These are phyloP conservation scores for Poa pratensis DNA, from an alignment of 176 grass and related monocot genomes.

Conservation along the genomic window DNA sequence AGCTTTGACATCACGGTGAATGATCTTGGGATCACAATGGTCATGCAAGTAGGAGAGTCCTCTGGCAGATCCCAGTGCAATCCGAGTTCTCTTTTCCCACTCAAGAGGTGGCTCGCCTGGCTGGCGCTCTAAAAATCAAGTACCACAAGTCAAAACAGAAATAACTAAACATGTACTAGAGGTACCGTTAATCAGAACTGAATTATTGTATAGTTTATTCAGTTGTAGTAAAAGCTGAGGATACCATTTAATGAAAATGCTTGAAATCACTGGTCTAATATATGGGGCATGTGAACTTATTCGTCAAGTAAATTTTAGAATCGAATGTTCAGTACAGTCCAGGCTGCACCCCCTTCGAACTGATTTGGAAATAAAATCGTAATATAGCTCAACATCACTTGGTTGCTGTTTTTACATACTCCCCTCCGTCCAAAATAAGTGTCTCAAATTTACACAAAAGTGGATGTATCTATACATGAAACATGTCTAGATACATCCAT, in stretches of 20 bases:
- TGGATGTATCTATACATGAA: no score
- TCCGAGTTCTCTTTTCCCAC: constrained; percentile 59
- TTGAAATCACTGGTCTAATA: neutral
- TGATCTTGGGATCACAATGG: constrained; percentile 93
- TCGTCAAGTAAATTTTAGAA: neutral
- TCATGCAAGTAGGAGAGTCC: constrained; percentile 78
- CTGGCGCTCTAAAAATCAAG: constrained; percentile 54
- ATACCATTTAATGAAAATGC: neutral
- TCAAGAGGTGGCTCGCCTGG: constrained; percentile 56
- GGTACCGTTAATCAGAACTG: neutral
- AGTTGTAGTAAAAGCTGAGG: neutral
- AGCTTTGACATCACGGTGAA: constrained; percentile 78
- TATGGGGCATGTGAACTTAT: neutral
- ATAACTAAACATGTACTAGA: neutral
- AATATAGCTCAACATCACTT: neutral
- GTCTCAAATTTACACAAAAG: no score
- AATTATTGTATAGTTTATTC: neutral
- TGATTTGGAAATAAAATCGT: neutral
- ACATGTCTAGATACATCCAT: no score
- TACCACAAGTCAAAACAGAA: constrained; percentile 26
- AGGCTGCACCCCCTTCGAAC: neutral
- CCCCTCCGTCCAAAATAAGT: no score
- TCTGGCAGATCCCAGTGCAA: constrained; percentile 76
- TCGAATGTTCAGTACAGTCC: neutral
- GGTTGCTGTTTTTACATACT: neutral